A percentile compares a stretch with the other conserved stretches of the same genome.
Evolutionary conservation across 495 filamentous ascomycete species (phyloP).

Genomic region (Aspergillus panamensis): DNA sequence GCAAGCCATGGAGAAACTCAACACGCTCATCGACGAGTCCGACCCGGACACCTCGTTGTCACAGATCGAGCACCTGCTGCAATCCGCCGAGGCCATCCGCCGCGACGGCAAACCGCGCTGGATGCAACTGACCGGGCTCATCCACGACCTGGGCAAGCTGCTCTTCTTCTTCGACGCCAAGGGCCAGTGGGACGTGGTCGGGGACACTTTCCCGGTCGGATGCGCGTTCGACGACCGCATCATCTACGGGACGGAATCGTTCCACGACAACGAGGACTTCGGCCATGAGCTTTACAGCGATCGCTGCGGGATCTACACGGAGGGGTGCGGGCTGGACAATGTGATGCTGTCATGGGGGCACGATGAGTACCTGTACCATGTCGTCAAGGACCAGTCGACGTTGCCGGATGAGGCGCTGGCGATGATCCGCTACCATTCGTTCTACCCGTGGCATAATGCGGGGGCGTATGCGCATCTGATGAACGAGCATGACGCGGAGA

Average conservation of each 20-base stretch:
- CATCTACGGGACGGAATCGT: constrained; percentile 72
- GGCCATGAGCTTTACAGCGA: constrained; percentile 63
- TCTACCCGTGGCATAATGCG: constrained; percentile 85
- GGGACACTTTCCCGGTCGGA: constrained; percentile 90
- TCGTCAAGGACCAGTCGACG: constrained; percentile 72
- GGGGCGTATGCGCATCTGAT: constrained; percentile 77
- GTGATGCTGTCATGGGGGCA: constrained; percentile 91
- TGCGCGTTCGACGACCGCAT: constrained; percentile 72
- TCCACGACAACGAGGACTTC: constrained; percentile 67
- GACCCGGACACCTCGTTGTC: constrained; percentile 83
- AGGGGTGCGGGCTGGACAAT: constrained; percentile 74
- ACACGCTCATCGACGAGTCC: constrained; percentile 82
- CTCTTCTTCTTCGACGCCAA: constrained; percentile 77
- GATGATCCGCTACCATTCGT: constrained; percentile 87
- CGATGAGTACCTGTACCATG: constrained; percentile 86
- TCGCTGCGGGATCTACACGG: constrained; percentile 71
- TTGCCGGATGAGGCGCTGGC: constrained; percentile 78
- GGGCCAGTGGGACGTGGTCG: constrained; percentile 91
- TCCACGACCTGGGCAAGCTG: constrained; percentile 87
- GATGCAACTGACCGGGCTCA: constrained; percentile 88
- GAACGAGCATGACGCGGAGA: constrained; percentile 72
- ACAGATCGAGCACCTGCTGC: constrained; percentile 84
- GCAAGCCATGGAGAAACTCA: constrained; percentile 86
- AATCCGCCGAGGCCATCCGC: constrained; percentile 82
- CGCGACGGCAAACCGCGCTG: constrained; percentile 85